Conservation (phyloP, 768 basidiomycete species). For the Lentinula aciculospora region DNA sequence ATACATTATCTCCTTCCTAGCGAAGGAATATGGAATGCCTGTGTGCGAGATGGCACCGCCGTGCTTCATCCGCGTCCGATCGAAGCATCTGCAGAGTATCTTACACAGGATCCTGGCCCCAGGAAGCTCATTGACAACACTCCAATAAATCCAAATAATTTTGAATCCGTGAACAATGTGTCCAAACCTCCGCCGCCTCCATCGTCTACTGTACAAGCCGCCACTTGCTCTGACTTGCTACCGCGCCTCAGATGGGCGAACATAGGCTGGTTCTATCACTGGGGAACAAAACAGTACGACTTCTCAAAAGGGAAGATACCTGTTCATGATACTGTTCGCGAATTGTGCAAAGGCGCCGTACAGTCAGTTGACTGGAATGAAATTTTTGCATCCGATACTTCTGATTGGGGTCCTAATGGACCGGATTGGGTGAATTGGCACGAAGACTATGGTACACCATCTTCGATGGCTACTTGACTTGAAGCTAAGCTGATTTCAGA, state of each 20-base stretch:
- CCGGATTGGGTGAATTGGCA: conserved; percentile 73
- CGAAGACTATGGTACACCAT: conserved; percentile 65
- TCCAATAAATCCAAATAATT: conserved; percentile 54
- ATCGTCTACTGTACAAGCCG: conserved; percentile 50
- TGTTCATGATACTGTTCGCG: conserved; percentile 50
- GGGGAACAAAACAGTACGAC: conserved; percentile 95
- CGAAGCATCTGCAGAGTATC: conserved; percentile 15
- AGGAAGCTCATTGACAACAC: conserved; percentile 68
- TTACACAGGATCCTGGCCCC: conserved; percentile 37
- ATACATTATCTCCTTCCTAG: conserved; percentile 76
- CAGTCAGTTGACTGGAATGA: conserved; percentile 60
- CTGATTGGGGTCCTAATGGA: conserved; percentile 47
- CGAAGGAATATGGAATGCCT: conserved; percentile 73
- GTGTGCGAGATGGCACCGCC: conserved; percentile 27
- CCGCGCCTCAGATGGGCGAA: conserved; percentile 91
- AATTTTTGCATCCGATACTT: conserved; percentile 41
- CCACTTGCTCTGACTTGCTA: conserved; percentile 50
- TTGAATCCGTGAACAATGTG: conserved; percentile 42
- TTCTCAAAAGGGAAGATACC: conserved; percentile 65
- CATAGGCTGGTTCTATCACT: conserved; percentile 95
- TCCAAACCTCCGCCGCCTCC: conserved; percentile 64
- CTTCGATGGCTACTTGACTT: background rate
- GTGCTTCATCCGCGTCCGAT: conserved; percentile 43
- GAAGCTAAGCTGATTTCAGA: conserved; percentile 34
- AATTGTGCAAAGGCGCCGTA: conserved; percentile 62